Base-by-base conservation (phyloP, 2,329 filamentous ascomycete species). In the Pyrenophora tritici-repentis region DNA sequence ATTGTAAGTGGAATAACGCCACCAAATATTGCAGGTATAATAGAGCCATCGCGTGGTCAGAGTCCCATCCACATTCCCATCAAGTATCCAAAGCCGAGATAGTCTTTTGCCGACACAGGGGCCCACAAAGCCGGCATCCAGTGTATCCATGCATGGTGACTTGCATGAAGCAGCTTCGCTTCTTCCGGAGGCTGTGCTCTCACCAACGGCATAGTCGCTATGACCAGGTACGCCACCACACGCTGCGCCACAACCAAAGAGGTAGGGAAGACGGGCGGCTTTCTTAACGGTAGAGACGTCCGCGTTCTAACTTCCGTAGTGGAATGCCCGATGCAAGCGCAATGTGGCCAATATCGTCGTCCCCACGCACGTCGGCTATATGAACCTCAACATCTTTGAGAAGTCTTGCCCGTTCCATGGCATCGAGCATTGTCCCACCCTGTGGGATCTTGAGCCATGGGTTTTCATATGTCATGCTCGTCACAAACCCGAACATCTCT, bases 391-490 rank as follows among this genome's bases (percentile, higher is more conserved):
- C 47, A 42, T 74, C 68, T 44, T 58, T 66, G 9, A 74, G 33
- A 2, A 73, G 47, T n/a, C 67, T 61, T 6, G 72, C 63, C 40
- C 71, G 33, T 47, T 73, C 70, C 65, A 71, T 70, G 0, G 62
- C 69, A 40, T 71, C 66, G 6, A 73, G 35, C 47, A 59, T 67
- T 4, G 40, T 68, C 3, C 71, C 71, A 3, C 69, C 69, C 3
- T 53, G 6, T 0, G 67, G 66, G 1, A 73, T 47, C 2, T 48
- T 63, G 18, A 73, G 18, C 33, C 59, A 68, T 1, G 61, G 67
- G 33, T 73, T 73, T 22, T 74, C 67, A 29, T 74, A 74, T 0
- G 71, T 74, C 67, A 74, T 70, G 42, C 70, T 73, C 1, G 71
- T 41, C 0, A 74, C 71, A 22, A 65, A 73, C 1, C 71, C 69